A percentile compares a stretch with the other conserved stretches of the same genome.
These are phyloP conservation scores for Mentha longifolia DNA, from an alignment of 257 asterid genomes.

Conservation along the genomic window DNA sequence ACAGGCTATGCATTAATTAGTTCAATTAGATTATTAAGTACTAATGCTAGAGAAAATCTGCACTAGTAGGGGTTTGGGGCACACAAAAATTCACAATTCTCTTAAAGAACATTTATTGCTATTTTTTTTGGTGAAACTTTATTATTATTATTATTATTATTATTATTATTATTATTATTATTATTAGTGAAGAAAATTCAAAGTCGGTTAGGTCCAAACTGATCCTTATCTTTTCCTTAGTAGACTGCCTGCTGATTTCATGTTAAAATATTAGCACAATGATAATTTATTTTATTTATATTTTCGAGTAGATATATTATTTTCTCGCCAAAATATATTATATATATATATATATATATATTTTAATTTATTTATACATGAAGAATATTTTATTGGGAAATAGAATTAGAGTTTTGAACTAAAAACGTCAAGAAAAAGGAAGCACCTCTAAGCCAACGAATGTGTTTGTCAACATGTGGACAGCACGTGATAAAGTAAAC, in stretches of 20 bases:
- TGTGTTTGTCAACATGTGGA: slow-evolving; percentile 42
- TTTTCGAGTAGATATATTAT: background rate
- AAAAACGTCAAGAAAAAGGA: slow-evolving; percentile 25
- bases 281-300: too few species aligned
- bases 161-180: background rate
- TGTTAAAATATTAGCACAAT: background rate
- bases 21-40: background rate
- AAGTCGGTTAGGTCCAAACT: background rate
- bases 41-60: slow-evolving; percentile 19
- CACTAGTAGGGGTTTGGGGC: background rate
- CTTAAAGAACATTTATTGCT: slow-evolving; percentile 2
- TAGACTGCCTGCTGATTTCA: background rate
- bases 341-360: background rate
- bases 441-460: slow-evolving; percentile 28
- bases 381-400: background rate
- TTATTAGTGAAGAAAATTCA: background rate
- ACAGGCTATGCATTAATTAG: background rate
- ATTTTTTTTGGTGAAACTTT: slow-evolving; percentile 4
- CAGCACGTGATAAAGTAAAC: slow-evolving; percentile 41
- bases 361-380: too few species aligned
- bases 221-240: too few species aligned
- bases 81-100: slow-evolving; percentile 1
- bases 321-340: background rate
- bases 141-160: too few species aligned
- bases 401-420: background rate